Percentiles rank a stretch among this genome's conserved stretches.
Evolutionary conservation across 371 early-diverging fungal species (phyloP).

Genomic region (Apophysomyces sp.): DNA sequence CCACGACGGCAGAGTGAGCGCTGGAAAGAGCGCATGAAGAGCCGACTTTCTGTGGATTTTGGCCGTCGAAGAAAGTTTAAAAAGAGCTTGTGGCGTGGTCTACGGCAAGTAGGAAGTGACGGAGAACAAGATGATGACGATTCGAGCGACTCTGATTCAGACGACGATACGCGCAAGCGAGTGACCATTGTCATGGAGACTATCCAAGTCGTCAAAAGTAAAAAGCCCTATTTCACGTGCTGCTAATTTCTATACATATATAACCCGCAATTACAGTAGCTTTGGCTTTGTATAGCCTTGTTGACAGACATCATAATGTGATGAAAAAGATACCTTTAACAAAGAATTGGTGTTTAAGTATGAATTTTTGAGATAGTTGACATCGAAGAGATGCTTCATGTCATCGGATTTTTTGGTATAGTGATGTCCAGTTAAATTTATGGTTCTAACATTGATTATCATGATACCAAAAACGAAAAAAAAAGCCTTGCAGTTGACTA

Average conservation of each 20-base stretch:
- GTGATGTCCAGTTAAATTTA: too few species aligned
- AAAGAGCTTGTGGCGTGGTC: conserved; percentile 8
- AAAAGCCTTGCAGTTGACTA: too few species aligned
- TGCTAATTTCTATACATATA: conserved; percentile 10
- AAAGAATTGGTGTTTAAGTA: too few species aligned
- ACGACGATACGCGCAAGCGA: conserved; percentile 10
- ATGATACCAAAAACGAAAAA: too few species aligned
- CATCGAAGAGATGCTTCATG: too few species aligned
- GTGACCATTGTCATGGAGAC: conserved; percentile 25
- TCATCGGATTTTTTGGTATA: too few species aligned
- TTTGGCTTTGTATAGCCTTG: too few species aligned
- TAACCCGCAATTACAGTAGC: neutral
- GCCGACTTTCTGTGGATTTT: conserved; percentile 18
- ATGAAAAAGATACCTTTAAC: too few species aligned
- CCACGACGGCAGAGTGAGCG: neutral
- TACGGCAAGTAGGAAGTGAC: conserved; percentile 15
- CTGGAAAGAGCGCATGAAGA: conserved; percentile 15
- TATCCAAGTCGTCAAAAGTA: conserved; percentile 23
- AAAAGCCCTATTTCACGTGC: conserved; percentile 25
- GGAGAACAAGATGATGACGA: conserved; percentile 9
- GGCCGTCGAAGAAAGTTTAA: conserved; percentile 11
- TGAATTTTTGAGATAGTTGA: too few species aligned
- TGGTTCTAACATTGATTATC: too few species aligned
- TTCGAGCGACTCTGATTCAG: conserved; percentile 6
- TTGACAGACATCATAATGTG: too few species aligned